Base-by-base conservation (phyloP, 306 rosid species). In the Chamaecrista fasciculata region DNA sequence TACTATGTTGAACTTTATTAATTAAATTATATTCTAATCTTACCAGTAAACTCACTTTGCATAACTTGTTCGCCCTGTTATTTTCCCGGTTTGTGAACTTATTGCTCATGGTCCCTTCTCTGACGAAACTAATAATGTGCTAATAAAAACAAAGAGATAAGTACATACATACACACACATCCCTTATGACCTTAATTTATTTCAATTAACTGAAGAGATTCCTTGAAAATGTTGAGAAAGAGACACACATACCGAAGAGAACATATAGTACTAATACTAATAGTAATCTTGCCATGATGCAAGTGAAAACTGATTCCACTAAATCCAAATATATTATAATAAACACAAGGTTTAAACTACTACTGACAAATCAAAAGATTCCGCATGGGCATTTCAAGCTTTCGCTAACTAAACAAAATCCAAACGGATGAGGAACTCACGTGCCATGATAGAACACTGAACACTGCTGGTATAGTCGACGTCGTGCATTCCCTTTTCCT, bases 291-390 rank as follows among this genome's bases (percentile, higher is more conserved):
- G 3, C 33, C 16, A 4, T 52, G 6, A 8, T 33, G 4, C 36
- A 33, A 33, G 2, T 33, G 11, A 23, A 56, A 56, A 15, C 19
- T 29, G 40, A 56, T 28, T 56, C 24, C 62, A 28, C 37, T 56
- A 25, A 4, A 53, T 11, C 26, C 36, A 12, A 53, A 53, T 26
- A 53, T 26, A 25, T 5, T 12, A 46, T 5, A 44, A n/a, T 11
- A 21, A 37, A 62, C 2, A 6, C 59, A 11, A 74, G 44, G 19
- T 40, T n/a, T n/a, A n/a, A n/a, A n/a, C n/a, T n/a, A n/a, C n/a
- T n/a, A 48, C 20, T 15, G 72, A 70, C 72, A 63, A 64, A 63
- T 16, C 28, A 7, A 55, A 46, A 36, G 62, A 57, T 70, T 55
- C 73, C 49, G 31, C 48, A 56, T 70, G 81, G 67, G 28, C 47